Evolutionary conservation across 768 basidiomycete genomes (phyloP), one percentile per base, ranked within the genome.

Genomic region (Auricularia sp.): DNA sequence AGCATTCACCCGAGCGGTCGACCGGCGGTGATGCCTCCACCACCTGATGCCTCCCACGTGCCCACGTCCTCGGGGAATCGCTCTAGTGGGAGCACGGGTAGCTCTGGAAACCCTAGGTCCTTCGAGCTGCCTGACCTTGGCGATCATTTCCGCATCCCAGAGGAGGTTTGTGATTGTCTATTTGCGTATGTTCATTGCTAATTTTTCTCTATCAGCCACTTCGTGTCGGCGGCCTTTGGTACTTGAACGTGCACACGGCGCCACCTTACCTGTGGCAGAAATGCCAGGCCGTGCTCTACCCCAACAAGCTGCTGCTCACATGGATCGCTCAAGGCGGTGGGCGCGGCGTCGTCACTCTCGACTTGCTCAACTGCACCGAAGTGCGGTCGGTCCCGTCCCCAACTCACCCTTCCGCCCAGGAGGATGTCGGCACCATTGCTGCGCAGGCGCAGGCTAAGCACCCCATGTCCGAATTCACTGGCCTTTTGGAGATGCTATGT

Each of bases 251-350:
- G 0, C 94, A 97, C 70, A 87, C 89, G 0, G 72, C 83, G 3
- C 85, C 88, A 24, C 89, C 90, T 0, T 94, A 87, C 74, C 77
- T 81, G 66, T 92, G 89, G 90, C 84, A 87, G 76, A 82, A 91
- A 67, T 94, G 85, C 70, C 90, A 90, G 71, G 92, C 87, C 0
- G 79, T 92, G 58, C 79, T 90, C 1, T 95, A 90, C 71, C 91
- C 85, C n/a, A 84, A 90, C 67, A 87, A 90, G 77, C 80, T 97
- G 2, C 77, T 94, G 2, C 80, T 97, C 3, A 91, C 90, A 10
- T 97, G 94, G 94, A 80, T 91, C 64, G 88, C 90, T 4, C 83
- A 89, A 1, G 88, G 86, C 14, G 92, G 92, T 1, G 88, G 91
- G 2, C 80, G 90, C 10, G 92, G 92, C 0, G 85, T 93, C 54